Evolutionary conservation across 306 rosid genomes (phyloP), one percentile per base, ranked within the genome.

Genomic region (Pueraria montana): DNA sequence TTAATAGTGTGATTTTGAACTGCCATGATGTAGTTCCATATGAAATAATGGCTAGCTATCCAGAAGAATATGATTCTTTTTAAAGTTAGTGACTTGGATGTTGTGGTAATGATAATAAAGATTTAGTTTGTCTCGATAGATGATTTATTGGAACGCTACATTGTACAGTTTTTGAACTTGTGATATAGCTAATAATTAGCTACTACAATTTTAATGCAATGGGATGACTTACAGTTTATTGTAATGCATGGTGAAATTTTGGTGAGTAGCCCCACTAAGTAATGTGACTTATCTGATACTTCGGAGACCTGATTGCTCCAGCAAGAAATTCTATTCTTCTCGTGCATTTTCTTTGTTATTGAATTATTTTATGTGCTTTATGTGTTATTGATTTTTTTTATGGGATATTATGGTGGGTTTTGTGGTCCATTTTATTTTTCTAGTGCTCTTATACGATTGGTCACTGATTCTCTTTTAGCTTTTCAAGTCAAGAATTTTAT

Each of bases 11-110:
- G 58, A n/a, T 17, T 52, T 52, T 52, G 2, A 52, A 52, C 21
- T n/a, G 23, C 58, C 58, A 52, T 52, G 58, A 52, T 52, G 23
- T n/a, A n/a, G 46, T 16, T 67, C 45, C 17, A 38, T 56, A 6
- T 67, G 48, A 56, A 61, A 61, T 36, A 9, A 1, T 48, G 8
- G 75, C 16, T 38, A 16, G 26, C 45, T 53, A 14, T 52, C 27
- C 6, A 17, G 17, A 85, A 72, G 61, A 71, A 21, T 82, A 20
- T 45, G 50, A 10, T 42, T 42, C 18, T 21, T 67, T 48, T 43
- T 26, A n/a, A 53, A 13, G 50, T 23, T 38, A 6, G 78, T 65
- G 61, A 26, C n/a, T 64, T 80, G 75, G 75, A 49, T 68, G 46
- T 45, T 65, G 55, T 11, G 36, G 83, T 45, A 5, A 67, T 67